Evolutionary conservation across 2,329 filamentous ascomycete genomes (phyloP).

Genomic region (Zalaria obscura): DNA sequence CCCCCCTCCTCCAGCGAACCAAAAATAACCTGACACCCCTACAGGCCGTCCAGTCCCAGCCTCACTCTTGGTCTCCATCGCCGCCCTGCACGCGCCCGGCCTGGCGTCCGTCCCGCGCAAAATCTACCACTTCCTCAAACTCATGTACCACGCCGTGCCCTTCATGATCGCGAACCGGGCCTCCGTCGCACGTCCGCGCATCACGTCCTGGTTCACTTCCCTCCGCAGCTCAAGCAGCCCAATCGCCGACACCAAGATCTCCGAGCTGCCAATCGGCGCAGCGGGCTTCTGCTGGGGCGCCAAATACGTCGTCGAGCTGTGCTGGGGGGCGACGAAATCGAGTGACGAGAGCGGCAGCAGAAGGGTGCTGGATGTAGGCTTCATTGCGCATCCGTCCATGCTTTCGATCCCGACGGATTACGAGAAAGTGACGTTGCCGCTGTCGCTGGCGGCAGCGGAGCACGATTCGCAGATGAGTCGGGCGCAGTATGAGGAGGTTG

Average conservation of each 20-base stretch:
- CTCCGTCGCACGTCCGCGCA: conserved; percentile 12
- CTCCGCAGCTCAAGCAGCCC: conserved; percentile 8
- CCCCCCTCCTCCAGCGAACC: too few relatives aligned
- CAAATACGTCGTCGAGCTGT: conserved; percentile 18
- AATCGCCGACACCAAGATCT: conserved; percentile 9
- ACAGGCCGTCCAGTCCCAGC: too few relatives aligned
- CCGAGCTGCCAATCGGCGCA: conserved; percentile 16
- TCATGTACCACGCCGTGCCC: conserved; percentile 11
- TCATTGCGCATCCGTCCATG: conserved; percentile 17
- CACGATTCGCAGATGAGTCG: conserved; percentile 14
- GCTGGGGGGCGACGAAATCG: conserved; percentile 15
- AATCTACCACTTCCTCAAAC: conserved; percentile 12
- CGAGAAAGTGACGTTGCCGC: conserved; percentile 17
- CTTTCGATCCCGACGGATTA: conserved; percentile 20
- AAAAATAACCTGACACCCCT: too few relatives aligned
- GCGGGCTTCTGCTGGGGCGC: conserved; percentile 24
- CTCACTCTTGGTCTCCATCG: conserved; percentile 14
- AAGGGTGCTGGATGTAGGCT: conserved; percentile 15
- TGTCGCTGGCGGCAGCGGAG: conserved; percentile 19
- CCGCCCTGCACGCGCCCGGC: conserved; percentile 15
- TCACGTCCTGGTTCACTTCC: conserved; percentile 14
- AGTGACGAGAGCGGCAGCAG: conserved; percentile 12
- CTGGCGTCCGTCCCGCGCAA: conserved; percentile 17
- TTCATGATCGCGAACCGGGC: conserved; percentile 13
- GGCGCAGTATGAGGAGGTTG: conserved; percentile 17